Evolutionary conservation across 805 yeast genomes (phyloP).

Genomic region (Metschnikowia sp.): DNA sequence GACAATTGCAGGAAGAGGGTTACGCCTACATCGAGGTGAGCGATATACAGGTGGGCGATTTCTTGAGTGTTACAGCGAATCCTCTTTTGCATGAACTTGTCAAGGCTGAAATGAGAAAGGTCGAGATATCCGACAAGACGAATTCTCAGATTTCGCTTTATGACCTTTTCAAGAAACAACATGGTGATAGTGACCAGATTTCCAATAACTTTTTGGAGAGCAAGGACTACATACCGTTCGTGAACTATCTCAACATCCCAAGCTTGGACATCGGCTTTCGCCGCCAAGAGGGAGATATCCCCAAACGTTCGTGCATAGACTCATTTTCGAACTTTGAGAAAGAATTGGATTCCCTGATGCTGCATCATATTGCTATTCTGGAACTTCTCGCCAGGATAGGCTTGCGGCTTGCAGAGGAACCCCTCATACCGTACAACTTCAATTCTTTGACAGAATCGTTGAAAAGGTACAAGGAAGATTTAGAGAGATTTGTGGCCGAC

Average conservation of each 20-base stretch:
- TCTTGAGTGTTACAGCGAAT: slow-evolving; percentile 55
- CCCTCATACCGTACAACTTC: slow-evolving; percentile 70
- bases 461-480: slow-evolving; percentile 42
- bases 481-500: slow-evolving; percentile 37
- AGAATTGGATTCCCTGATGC: slow-evolving; percentile 54
- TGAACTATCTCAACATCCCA: slow-evolving; percentile 64
- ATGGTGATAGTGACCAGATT: slow-evolving; percentile 22
- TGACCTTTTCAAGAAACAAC: slow-evolving; percentile 25
- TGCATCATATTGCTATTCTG: slow-evolving; percentile 52
- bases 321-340: slow-evolving; percentile 52
- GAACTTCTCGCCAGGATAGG: slow-evolving; percentile 51
- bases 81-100: slow-evolving; percentile 59
- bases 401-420: slow-evolving; percentile 66
- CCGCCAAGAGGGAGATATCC: slow-evolving; percentile 26
- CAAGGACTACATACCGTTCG: slow-evolving; percentile 70
- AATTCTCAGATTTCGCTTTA: slow-evolving; percentile 19
- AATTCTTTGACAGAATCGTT: slow-evolving; percentile 43
- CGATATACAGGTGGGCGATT: slow-evolving; percentile 55
- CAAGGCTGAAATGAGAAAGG: slow-evolving; percentile 36
- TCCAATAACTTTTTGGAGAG: slow-evolving; percentile 36
- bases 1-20: slow-evolving; percentile 55
- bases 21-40: slow-evolving; percentile 72
- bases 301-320: slow-evolving; percentile 62
- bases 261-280: slow-evolving; percentile 56
- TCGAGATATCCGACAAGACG: slow-evolving; percentile 7